A percentile compares a stretch with the other conserved stretches of the same genome.
phyloP scores from a whole-genome alignment of 225 moss, liverwort and hornwort species.

The Rhytidiadelphus loreus region DNA sequence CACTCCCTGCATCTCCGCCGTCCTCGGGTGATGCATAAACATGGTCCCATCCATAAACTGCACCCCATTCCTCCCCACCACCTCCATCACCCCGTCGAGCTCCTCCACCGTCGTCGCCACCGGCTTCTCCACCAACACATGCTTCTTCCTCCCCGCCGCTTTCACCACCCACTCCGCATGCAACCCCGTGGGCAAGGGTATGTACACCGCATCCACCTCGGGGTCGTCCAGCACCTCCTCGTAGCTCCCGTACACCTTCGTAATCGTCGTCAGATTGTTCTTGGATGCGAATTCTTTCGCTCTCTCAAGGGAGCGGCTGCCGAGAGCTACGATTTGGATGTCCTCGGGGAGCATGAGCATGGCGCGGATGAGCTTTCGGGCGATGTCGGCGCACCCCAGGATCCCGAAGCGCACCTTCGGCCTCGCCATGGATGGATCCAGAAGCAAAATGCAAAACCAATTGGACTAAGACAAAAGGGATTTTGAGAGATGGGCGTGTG shows the following conservation, averaged over 20 bases:
- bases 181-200: constrained; percentile 33
- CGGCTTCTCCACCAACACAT: constrained; percentile 54
- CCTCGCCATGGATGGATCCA: not conserved
- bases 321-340: constrained; percentile 15
- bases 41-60: constrained; percentile 60
- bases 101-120: constrained; percentile 27
- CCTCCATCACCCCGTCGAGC: constrained; percentile 12
- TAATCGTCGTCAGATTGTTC: not conserved
- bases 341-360: constrained; percentile 12
- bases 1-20: constrained; percentile 7
- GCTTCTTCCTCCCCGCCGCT: constrained; percentile 35
- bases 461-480: not conserved
- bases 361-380: constrained; percentile 33
- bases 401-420: constrained; percentile 28
- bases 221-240: constrained; percentile 27
- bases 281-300: constrained; percentile 4
- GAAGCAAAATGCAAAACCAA: not conserved
- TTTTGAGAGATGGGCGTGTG: not conserved
- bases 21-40: constrained; percentile 50
- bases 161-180: constrained; percentile 46
- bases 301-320: constrained; percentile 22
- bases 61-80: not conserved
- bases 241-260: constrained; percentile 36
- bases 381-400: constrained; percentile 35
- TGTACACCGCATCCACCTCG: constrained; percentile 41